These are phyloP conservation scores for Rhytidhysteron rufulum DNA, from an alignment of 2,329 filamentous ascomycete genomes.

Conservation along the genomic window DNA sequence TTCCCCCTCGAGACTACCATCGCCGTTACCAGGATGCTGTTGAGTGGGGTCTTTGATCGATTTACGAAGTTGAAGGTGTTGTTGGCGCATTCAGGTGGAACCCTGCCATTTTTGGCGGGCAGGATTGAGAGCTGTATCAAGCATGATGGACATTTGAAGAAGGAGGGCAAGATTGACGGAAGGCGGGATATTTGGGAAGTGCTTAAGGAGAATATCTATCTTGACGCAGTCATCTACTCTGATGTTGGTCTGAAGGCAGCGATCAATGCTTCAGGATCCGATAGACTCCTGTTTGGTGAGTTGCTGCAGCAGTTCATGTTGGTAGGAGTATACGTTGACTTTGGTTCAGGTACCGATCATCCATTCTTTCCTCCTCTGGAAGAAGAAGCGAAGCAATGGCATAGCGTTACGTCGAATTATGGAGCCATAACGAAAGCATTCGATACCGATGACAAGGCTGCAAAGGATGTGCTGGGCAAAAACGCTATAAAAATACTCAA, in stretches of 20 bases:
- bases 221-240: slow-evolving; percentile 84
- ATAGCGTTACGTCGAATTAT: slow-evolving; percentile 61
- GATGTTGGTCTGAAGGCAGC: slow-evolving; percentile 70
- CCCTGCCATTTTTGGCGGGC: slow-evolving; percentile 82
- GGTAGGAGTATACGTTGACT: background rate
- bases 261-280: slow-evolving; percentile 61
- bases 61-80: slow-evolving; percentile 68
- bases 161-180: slow-evolving; percentile 56
- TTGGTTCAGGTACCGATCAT: slow-evolving; percentile 62
- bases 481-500: slow-evolving; percentile 56
- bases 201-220: slow-evolving; percentile 71
- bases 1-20: slow-evolving; percentile 94
- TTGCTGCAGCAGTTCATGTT: slow-evolving; percentile 5
- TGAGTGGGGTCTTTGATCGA: slow-evolving; percentile 80
- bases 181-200: slow-evolving; percentile 61
- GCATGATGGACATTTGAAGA: slow-evolving; percentile 73
- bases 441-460: slow-evolving; percentile 41
- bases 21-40: slow-evolving; percentile 78
- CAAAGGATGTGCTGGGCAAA: slow-evolving; percentile 54
- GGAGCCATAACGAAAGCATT: slow-evolving; percentile 54
- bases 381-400: slow-evolving; percentile 62
- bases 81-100: slow-evolving; percentile 83
- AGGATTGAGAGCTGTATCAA: slow-evolving; percentile 82
- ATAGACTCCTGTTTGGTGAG: slow-evolving; percentile 69
- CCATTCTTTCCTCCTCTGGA: slow-evolving; percentile 78